Base-by-base conservation (phyloP, 495 filamentous ascomycete species). In the Lepraria neglecta region DNA sequence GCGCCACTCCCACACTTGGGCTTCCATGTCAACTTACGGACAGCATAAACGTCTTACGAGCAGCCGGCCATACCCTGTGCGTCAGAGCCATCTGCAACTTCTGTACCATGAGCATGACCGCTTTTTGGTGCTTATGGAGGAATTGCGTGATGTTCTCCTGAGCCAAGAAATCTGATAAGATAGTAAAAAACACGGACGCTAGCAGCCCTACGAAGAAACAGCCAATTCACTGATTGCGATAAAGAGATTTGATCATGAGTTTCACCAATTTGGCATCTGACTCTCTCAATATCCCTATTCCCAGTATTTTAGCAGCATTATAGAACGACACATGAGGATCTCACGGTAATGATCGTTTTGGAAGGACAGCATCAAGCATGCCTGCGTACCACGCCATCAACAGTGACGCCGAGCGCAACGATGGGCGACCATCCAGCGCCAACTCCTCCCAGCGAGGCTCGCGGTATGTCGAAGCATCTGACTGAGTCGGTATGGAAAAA, bases 301-400 rank as follows among this genome's bases (percentile, higher is more conserved):
- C n/a, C 1, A 19, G 11, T 38, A 5, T 19, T 19, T 2, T n/a
- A 33, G 28, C 31, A 35, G 28, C 17, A 44, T 31, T 44, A 40
- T 42, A 53, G 19, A 53, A 2, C 28, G 1, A 17, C 4, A 12
- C 48, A 60, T 52, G 48, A 31, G 17, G 17, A 6, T 3, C 10
- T 17, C 43, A 11, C 17, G 48, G 38, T 44, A 43, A 51, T 33
- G 21, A 30, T 12, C 38, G 1, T 4, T 24, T 19, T 53, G 4
- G 3, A 21, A 31, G 38, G 28, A 33, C 27, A 45, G 59, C 59
- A 38, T 9, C n/a, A 27, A 61, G 51, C 28, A 61, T 61, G 59
- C 59, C 59, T 15, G 28, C 61, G 40, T 77, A 80, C 63, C 67
- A 73, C 48, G 70, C 77, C 46, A 71, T 75, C 56, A 65, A 68